Percentiles rank a stretch among this genome's conserved stretches.
These are phyloP conservation scores for Xerophyta viscosa DNA, from an alignment of 106 monocot species.

Conservation along the genomic window DNA sequence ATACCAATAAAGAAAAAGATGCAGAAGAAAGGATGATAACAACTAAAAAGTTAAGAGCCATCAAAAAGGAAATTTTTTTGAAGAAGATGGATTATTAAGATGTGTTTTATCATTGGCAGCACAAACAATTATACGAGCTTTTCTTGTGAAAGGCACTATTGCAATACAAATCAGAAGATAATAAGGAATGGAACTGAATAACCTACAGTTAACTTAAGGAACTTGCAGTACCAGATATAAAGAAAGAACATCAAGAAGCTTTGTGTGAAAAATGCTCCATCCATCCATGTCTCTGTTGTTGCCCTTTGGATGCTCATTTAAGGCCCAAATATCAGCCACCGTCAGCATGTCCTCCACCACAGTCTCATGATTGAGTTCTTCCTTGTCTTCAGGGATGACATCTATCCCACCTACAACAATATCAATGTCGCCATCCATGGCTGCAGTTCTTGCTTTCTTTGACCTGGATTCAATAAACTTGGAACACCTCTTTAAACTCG, in stretches of 20 bases:
- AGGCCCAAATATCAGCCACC: slow-evolving; percentile 61
- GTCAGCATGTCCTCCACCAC: slow-evolving; percentile 8
- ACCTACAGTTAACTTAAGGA: too few relatives aligned
- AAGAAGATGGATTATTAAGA: too few relatives aligned
- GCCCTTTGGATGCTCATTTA: slow-evolving; percentile 10
- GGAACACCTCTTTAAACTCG: slow-evolving; percentile 38
- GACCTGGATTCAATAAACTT: slow-evolving; percentile 13
- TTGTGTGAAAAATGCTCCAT: slow-evolving; percentile 51
- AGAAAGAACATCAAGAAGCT: slow-evolving; percentile 60
- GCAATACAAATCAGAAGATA: too few relatives aligned
- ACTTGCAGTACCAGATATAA: slow-evolving; percentile 69
- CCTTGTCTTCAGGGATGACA: slow-evolving; percentile 6
- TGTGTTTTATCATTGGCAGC: too few relatives aligned
- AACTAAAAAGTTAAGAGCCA: too few relatives aligned
- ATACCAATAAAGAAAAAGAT: too few relatives aligned
- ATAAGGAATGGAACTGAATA: too few relatives aligned
- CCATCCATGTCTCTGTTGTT: slow-evolving; percentile 18
- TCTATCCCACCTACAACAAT: slow-evolving; percentile 58
- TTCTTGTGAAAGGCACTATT: too few relatives aligned
- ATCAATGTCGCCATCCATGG: slow-evolving; percentile 35
- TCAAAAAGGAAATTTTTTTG: too few relatives aligned
- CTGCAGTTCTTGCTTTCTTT: slow-evolving; percentile 41
- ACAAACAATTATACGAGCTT: too few relatives aligned
- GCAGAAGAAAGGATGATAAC: too few relatives aligned
- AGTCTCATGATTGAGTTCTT: slow-evolving; percentile 6